A percentile compares a stretch with the other conserved stretches of the same genome.
These are phyloP conservation scores for Auricularia cornea DNA, from an alignment of 768 basidiomycete genomes.

Conservation along the genomic window DNA sequence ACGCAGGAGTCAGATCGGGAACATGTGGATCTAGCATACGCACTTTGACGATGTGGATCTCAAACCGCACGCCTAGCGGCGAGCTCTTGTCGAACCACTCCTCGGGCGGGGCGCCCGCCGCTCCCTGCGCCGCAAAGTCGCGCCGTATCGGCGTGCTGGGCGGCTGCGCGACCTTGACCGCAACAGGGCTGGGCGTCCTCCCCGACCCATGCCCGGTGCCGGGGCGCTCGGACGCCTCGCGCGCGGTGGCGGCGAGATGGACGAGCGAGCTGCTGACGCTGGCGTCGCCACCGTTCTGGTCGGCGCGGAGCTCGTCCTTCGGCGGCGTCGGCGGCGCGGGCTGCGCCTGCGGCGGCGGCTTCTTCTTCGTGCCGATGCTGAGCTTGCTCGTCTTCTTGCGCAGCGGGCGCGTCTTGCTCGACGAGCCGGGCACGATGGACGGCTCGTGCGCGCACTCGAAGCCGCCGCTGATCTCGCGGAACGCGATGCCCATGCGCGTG, in stretches of 20 bases:
- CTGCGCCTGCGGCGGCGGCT: neutral
- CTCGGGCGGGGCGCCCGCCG: slow-evolving; percentile 25
- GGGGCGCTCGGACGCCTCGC: neutral
- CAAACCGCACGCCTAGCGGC: slow-evolving; percentile 84
- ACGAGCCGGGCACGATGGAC: slow-evolving; percentile 55
- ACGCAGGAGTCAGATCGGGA: neutral
- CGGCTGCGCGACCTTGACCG: neutral
- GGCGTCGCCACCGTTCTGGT: neutral
- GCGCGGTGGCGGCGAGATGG: neutral
- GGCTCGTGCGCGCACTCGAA: slow-evolving; percentile 96
- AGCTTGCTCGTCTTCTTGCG: neutral
- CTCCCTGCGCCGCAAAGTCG: slow-evolving; percentile 53
- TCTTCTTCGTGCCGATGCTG: neutral
- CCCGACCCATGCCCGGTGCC: too few relatives aligned
- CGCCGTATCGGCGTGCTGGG: slow-evolving; percentile 56
- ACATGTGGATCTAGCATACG: slow-evolving; percentile 16
- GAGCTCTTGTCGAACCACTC: slow-evolving; percentile 34
- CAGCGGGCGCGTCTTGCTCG: neutral
- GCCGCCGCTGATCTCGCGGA: slow-evolving; percentile 80
- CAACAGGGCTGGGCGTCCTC: neutral
- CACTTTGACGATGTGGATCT: slow-evolving; percentile 96
- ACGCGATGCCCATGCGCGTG: slow-evolving; percentile 91
- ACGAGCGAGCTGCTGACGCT: neutral
- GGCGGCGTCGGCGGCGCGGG: neutral
- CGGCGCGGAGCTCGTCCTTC: neutral